phyloP scores from a whole-genome alignment of 1,284 basidiomycete genomes.

The Trichosporon sp. region DNA sequence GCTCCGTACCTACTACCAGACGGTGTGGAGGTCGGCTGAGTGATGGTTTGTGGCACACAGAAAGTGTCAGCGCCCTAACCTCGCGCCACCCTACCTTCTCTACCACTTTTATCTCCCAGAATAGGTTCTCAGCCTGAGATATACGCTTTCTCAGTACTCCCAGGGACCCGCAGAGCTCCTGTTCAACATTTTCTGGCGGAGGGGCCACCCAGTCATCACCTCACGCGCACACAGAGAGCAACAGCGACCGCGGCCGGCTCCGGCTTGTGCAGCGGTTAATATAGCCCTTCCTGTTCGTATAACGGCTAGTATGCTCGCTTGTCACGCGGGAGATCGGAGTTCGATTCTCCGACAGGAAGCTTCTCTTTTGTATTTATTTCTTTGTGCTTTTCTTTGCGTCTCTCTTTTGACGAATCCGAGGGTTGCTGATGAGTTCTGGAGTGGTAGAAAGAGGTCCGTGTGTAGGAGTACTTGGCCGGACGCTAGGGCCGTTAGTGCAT shows the following conservation, averaged over 20 bases:
- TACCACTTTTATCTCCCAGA: too few species aligned
- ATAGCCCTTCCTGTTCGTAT: neutral
- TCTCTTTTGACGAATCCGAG: neutral
- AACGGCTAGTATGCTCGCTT: conserved; percentile 7
- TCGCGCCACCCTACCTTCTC: too few species aligned
- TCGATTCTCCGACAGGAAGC: conserved; percentile 5
- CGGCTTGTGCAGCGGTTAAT: neutral
- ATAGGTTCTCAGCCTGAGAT: too few species aligned
- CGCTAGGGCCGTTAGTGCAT: neutral
- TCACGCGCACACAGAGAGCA: neutral
- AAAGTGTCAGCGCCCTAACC: too few species aligned
- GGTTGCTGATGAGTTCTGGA: neutral
- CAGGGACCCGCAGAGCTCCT: too few species aligned
- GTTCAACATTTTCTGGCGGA: neutral
- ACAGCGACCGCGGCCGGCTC: neutral
- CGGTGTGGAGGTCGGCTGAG: neutral
- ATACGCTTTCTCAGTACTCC: too few species aligned
- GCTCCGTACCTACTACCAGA: neutral
- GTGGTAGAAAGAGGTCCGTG: neutral
- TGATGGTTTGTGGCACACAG: neutral
- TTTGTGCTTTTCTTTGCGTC: neutral
- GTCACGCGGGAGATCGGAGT: conserved; percentile 6
- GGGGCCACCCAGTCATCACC: neutral
- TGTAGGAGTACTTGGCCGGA: neutral
- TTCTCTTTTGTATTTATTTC: neutral